Conservation (phyloP, 2,329 filamentous ascomycete species). For the Cladosporium halotolerans region DNA sequence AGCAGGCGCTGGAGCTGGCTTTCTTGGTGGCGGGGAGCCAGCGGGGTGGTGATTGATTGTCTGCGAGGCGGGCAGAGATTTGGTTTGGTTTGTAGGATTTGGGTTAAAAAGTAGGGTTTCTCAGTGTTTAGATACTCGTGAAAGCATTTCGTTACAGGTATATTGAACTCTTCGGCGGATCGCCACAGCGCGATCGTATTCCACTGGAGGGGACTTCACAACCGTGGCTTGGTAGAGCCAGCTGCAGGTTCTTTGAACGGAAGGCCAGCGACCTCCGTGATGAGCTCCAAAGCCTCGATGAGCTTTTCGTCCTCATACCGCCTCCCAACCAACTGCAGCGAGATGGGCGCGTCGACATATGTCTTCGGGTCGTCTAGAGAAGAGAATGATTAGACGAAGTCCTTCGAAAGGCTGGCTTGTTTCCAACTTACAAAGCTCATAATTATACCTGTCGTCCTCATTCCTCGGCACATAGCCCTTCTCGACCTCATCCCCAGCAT, state of each 20-base stretch:
- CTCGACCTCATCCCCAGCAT: constrained; percentile 35
- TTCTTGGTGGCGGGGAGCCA: constrained; percentile 74
- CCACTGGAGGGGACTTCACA: background rate
- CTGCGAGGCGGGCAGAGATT: too few species aligned
- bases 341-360: constrained; percentile 47
- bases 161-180: too few species aligned
- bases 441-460: constrained; percentile 44
- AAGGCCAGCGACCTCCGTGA: background rate
- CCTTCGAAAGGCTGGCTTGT: background rate
- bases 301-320: constrained; percentile 52
- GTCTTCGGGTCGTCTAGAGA: constrained; percentile 31
- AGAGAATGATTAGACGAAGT: background rate
- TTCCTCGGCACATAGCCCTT: constrained; percentile 35
- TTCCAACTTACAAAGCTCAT: constrained; percentile 21
- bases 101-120: too few species aligned
- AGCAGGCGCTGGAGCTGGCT: constrained; percentile 90
- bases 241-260: background rate
- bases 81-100: too few species aligned
- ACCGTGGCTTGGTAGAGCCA: background rate
- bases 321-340: constrained; percentile 49
- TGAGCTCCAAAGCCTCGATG: constrained; percentile 20
- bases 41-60: constrained; percentile 13
- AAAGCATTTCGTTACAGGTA: too few species aligned
- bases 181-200: background rate
- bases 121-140: too few species aligned